Base-by-base conservation (phyloP, 345 rosid species). In the Eucalyptus polybractea region DNA sequence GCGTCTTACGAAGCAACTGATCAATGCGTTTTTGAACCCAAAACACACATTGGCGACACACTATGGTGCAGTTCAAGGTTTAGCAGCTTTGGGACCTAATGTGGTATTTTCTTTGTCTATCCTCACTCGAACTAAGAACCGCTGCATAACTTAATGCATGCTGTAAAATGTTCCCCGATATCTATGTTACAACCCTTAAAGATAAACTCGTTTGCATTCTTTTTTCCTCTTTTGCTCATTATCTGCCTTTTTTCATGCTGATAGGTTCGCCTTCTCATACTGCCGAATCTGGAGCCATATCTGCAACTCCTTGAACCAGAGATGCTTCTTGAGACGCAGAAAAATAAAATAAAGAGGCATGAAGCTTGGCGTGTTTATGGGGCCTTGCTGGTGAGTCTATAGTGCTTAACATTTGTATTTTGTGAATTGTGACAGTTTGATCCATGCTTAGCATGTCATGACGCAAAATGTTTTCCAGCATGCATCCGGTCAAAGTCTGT, bases 331-430 rank as follows among this genome's bases (percentile, higher is more conserved):
- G 98, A 97, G 92, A 95, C 90, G 93, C 98, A 96, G 90, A 96
- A 95, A 92, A 98, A 97, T 91, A 97, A 93, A 93, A 90, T 95
- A 91, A 97, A 98, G 95, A 95, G 96, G 93, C 93, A 94, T 88
- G 99, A 98, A 93, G 99, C 99, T 87, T 96, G 99, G 98, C 98
- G 93, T 81, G 96, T 98, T 83, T 97, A 96, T 92, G 97, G 97
- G 89, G 98, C 98, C 53, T 90, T 97, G 91, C 89, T 95, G 95
- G 99, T 97, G 90, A 94, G 95, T 92, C 42, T 50, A 21, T 14
- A 17, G 65, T 53, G 54, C 42, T 51, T 27, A 24, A 58, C 88
- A 53, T 86, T 86, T 86, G 37, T 50, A 25, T 24, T 31, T 86
- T 53, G 42, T 29, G 81, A 86, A 86, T 89, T 89, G 69, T 86